A percentile compares a stretch with the other conserved stretches of the same genome.
Evolutionary conservation across 805 yeast species (phyloP).

Genomic region (Schizosaccharomyces pombe): ASM294v3 CU329670.1:296001-296500

Average conservation of each 20-base stretch:
- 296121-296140: not conserved
- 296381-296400: not conserved
- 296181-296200: not conserved
- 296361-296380: not conserved
- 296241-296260: not conserved
- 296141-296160: not conserved
- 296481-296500: constrained; percentile 1
- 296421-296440: not conserved
- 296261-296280: not conserved
- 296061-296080: not conserved
- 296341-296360: not conserved
- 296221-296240: not conserved
- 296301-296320: not conserved
- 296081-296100: not conserved
- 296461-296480: not conserved
- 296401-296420: not conserved
- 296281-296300: not conserved
- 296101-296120: not conserved
- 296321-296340: not conserved
- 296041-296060: not conserved
- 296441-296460: not conserved
- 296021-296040: not conserved
- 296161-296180: not conserved
- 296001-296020: not conserved
- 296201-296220: not conserved